Conservation (phyloP, 2,329 filamentous ascomycete species). For the Fusarium solani-melongenae region DNA sequence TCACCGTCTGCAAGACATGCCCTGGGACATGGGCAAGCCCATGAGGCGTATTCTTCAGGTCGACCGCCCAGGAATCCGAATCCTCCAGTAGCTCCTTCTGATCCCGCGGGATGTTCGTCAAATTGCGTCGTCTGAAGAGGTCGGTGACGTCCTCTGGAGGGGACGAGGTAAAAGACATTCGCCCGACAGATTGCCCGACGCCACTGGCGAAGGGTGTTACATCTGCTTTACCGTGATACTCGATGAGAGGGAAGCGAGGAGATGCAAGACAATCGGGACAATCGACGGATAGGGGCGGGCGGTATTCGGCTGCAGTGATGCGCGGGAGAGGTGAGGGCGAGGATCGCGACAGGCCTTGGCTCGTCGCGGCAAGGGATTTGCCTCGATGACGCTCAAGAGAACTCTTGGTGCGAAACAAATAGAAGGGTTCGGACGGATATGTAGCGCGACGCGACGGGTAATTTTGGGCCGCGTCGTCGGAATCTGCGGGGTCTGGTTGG, state of each 20-base stretch:
- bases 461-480: constrained; percentile 28
- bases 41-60: constrained; percentile 37
- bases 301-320: not conserved
- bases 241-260: constrained; percentile 2
- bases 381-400: constrained; percentile 5
- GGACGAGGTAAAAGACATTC: constrained; percentile 43
- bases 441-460: constrained; percentile 36
- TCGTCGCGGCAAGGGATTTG: not conserved
- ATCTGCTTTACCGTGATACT: constrained; percentile 29
- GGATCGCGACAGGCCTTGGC: not conserved
- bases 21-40: constrained; percentile 49
- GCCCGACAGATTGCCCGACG: constrained; percentile 31
- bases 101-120: constrained; percentile 50
- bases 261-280: not conserved
- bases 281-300: not conserved
- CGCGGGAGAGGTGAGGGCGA: not conserved
- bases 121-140: constrained; percentile 42
- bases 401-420: constrained; percentile 8
- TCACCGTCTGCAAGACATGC: constrained; percentile 49
- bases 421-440: not conserved
- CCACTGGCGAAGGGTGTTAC: constrained; percentile 32
- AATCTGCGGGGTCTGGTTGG: constrained; percentile 30
- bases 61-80: constrained; percentile 51
- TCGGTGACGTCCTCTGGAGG: constrained; percentile 37
- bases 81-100: constrained; percentile 52